These are phyloP conservation scores for Arthroderma sp. DNA, from an alignment of 2,329 filamentous ascomycete species.

Conservation along the genomic window DNA sequence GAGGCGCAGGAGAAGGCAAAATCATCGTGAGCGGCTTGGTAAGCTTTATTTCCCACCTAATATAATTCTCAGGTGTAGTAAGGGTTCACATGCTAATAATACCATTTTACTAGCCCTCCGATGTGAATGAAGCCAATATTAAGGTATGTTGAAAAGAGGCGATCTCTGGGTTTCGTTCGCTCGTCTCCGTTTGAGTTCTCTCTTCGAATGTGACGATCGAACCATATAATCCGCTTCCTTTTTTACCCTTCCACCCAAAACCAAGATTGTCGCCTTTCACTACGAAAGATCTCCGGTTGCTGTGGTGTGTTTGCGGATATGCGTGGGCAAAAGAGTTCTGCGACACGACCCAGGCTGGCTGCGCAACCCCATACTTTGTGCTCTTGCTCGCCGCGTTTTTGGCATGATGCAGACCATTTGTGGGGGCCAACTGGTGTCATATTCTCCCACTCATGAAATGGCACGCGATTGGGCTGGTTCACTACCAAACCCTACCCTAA, in stretches of 20 bases:
- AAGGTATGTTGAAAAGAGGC: constrained; percentile 99
- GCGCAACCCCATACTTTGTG: background rate
- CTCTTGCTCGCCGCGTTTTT: constrained; percentile 18
- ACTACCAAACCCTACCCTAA: no score
- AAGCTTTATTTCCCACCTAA: constrained; percentile 31
- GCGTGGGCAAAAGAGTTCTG: no score
- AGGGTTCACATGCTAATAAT: constrained; percentile 33
- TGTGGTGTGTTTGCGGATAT: background rate
- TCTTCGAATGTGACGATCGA: constrained; percentile 22
- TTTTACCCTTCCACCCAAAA: constrained; percentile 13
- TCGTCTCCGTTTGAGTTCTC: constrained; percentile 35
- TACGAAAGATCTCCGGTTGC: constrained; percentile 1
- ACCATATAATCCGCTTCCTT: constrained; percentile 17
- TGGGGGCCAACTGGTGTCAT: no score
- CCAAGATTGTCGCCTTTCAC: background rate
- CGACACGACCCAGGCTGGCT: no score
- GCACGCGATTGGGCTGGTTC: no score
- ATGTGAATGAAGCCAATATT: constrained; percentile 93
- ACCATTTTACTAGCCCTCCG: constrained; percentile 56
- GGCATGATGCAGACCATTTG: constrained; percentile 18
- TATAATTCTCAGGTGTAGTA: background rate
- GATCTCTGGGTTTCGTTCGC: constrained; percentile 57
- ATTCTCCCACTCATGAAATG: no score
- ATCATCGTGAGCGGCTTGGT: constrained; percentile 98
- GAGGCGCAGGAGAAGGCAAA: constrained; percentile 66